These are phyloP conservation scores for Saprolegnia diclina DNA, from an alignment of 352 stramenopile species.

Conservation along the genomic window DNA sequence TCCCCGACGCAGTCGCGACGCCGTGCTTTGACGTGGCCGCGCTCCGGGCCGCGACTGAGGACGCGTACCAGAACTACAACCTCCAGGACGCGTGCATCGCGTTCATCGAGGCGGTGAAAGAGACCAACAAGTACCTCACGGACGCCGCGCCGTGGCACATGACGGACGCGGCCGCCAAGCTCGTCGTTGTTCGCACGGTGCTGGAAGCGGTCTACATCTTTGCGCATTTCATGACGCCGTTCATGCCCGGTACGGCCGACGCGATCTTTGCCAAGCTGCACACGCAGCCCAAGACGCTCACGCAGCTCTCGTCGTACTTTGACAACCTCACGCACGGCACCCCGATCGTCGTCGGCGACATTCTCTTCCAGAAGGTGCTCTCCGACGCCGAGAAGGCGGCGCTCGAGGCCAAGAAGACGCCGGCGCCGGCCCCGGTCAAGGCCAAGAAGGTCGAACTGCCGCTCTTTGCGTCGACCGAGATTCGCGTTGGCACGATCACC, in stretches of 20 bases:
- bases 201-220: conserved; percentile 97
- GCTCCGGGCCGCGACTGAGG: conserved; percentile 29
- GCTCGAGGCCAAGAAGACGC: conserved; percentile 42
- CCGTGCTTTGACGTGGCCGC: conserved; percentile 26
- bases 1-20: conserved; percentile 45
- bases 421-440: conserved; percentile 37
- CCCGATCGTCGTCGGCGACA: conserved; percentile 79
- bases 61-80: conserved; percentile 90
- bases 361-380: conserved; percentile 93
- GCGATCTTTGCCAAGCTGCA: conserved; percentile 95
- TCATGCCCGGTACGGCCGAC: conserved; percentile 87
- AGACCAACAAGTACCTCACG: conserved; percentile 98
- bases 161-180: conserved; percentile 81
- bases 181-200: conserved; percentile 90
- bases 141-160: conserved; percentile 97
- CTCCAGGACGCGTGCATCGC: conserved; percentile 87
- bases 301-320: conserved; percentile 72
- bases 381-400: conserved; percentile 67
- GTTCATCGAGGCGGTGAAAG: conserved; percentile 86
- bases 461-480: conserved; percentile 72
- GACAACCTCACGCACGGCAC: conserved; percentile 91
- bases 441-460: conserved; percentile 47
- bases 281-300: conserved; percentile 67
- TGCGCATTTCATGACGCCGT: conserved; percentile 92
- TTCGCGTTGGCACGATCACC: conserved; percentile 72